Evolutionary conservation across 306 rosid genomes (phyloP), one percentile per base, ranked within the genome.

Genomic region (Casuarina glauca): DNA sequence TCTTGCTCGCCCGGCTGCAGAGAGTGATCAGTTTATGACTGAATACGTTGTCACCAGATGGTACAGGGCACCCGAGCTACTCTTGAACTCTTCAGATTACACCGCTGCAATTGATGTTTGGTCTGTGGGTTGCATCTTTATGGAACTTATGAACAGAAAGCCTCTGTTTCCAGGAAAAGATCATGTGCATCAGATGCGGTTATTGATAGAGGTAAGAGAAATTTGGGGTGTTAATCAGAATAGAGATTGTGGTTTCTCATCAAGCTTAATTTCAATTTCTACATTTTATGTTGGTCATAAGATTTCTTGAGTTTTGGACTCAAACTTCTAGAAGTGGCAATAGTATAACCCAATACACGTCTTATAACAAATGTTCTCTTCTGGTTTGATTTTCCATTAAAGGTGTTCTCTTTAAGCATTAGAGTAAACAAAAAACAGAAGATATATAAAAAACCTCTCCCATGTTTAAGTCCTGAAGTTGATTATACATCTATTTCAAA

Each of bases 11-110:
- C 96, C 96, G 9, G 82, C 92, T 51, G 46, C 92, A 9, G 98
- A 94, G 87, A 90, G 79, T 73, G 98, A 48, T 48, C 51, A 94
- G 84, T 77, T 82, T 74, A 87, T 94, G 98, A 94, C 98, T 3
- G 98, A 94, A 67, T 94, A 94, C 78, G 98, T 94, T 48, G 98
- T 94, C 81, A 94, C 98, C 53, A 87, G 98, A 84, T 94, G 98
- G 97, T 94, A 94, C 55, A 92, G 98, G 84, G 98, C 98, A 66
- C 98, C 98, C 17, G 98, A 94, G 74, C 83, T 94, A 51, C 82
- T 94, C 82, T 87, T 94, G 95, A 94, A 92, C 83, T 93, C 97
- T 77, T 92, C 98, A 12, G 98, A 94, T 81, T 94, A 94, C 80
- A 92, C 97, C 51, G 89, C 97, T 69, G 92, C 98, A 0, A 94